phyloP scores from a whole-genome alignment of 805 yeast species.

The Wickerhamiella nectarea region DNA sequence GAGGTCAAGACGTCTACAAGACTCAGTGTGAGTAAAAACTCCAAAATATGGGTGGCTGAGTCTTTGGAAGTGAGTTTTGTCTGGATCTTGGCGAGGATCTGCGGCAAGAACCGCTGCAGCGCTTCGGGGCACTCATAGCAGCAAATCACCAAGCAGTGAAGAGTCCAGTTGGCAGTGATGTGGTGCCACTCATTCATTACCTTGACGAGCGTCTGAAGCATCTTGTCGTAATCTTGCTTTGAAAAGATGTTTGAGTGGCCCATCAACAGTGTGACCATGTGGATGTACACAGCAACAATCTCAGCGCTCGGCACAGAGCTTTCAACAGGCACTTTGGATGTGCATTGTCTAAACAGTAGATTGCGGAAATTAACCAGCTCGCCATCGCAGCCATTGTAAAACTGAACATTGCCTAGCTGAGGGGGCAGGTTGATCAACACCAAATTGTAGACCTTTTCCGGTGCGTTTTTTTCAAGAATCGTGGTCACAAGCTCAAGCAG shows the following conservation, averaged over 20 bases:
- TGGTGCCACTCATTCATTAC: constrained; percentile 66
- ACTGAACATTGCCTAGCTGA: constrained; percentile 44
- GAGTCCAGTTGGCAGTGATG: constrained; percentile 55
- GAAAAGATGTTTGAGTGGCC: constrained; percentile 42
- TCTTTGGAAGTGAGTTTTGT: constrained; percentile 56
- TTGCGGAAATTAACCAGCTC: constrained; percentile 32
- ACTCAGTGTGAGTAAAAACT: constrained; percentile 53
- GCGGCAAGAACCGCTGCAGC: constrained; percentile 50
- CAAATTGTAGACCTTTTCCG: constrained; percentile 56
- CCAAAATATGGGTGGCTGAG: constrained; percentile 61
- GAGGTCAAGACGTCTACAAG: constrained; percentile 54
- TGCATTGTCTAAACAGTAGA: constrained; percentile 41
- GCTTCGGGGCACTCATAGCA: constrained; percentile 71
- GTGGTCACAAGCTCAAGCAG: constrained; percentile 37
- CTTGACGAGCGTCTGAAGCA: constrained; percentile 43
- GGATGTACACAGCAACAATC: constrained; percentile 29
- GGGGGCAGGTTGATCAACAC: constrained; percentile 54
- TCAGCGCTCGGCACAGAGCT: not conserved
- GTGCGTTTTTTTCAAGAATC: constrained; percentile 37
- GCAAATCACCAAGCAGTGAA: constrained; percentile 61
- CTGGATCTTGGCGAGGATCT: constrained; percentile 61
- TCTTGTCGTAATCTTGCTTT: constrained; percentile 47
- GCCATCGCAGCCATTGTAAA: constrained; percentile 33
- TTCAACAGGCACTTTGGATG: constrained; percentile 5
- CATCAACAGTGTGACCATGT: constrained; percentile 39